Evolutionary conservation across 1,284 basidiomycete species (phyloP), one percentile per base, ranked within the genome.

Genomic region (Pholiota adiposa): DNA sequence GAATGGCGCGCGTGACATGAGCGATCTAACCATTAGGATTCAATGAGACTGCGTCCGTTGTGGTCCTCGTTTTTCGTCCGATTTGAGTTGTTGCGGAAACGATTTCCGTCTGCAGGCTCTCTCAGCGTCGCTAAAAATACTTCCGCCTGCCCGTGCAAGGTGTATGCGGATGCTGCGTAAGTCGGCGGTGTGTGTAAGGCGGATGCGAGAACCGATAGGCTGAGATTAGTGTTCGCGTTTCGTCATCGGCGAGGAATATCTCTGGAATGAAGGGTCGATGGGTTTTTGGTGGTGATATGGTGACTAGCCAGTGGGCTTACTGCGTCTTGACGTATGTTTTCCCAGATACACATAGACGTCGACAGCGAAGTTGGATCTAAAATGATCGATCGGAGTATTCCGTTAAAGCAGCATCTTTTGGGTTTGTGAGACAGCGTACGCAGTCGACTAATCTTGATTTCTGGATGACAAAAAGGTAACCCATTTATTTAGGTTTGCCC

Each of bases 371-470:
- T 14, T 16, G 48, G 54, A 46, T 55, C 54, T 46, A 33, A 48
- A 55, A 48, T 19, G 44, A 55, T 55, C 54, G 54, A 55, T 55
- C 44, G 54, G 31, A 48, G 31, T 33, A 43, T 55, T 40, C 51
- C 51, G 51, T 27, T 21, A 41, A 25, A n/a, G 21, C 14, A 40
- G 11, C n/a, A 46, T 46, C 21, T 29, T 46, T 41, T 36, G 38
- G 38, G n/a, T 53, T 55, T 31, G 31, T 48, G 43, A 38, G 44
- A 55, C 53, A 56, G 14, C 27, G 14, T 23, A n/a, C 8, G 23
- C 1, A 52, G 23, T 18, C 23, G 3, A 38, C 29, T 31, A 4
- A 31, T 11, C 29, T 5, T 31, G 4, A 11, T 11, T 31, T n/a
- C 9, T 25, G 25, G 18, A 40, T 40, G 23, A 40, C 27, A 53